Evolutionary conservation across 495 filamentous ascomycete species (phyloP), one percentile per base, ranked within the genome.

Genomic region (Penicillium flavigenum): DNA sequence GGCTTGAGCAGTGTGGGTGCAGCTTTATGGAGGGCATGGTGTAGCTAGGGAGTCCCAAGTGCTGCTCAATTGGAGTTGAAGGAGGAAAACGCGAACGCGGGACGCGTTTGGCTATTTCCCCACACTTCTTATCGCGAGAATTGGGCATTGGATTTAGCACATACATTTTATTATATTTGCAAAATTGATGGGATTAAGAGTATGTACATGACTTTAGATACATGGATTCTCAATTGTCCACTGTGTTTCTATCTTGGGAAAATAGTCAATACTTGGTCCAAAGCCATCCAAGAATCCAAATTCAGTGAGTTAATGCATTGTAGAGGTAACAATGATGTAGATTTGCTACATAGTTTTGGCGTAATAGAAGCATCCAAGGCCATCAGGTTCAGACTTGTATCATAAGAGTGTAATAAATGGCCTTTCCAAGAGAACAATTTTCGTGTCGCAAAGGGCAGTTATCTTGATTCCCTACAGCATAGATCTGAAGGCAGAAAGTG

Each of bases 1-100:
- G 14, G 4, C 12, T 27, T 6, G 51, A 56, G 17, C 56, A 56
- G 31, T 51, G 67, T 39, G 71, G 67, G 48, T 73, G 66, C 38
- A 71, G 65, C 20, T 69, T 64, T 34, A 82, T 71, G 20, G 79
- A 71, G 12, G 79, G 79, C 79, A 82, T 82, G 44, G 14, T 39
- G 43, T 19, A 6, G 0, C 24, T 24, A 24, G 24, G 1, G 22
- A 22, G 36, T 52, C 39, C 6, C 6, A 29, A 8, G 27, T 29
- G 27, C 27, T 26, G 29, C 16, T 36, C 20, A 4, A 50, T 38
- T 57, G 26, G 14, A 11, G 20, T 44, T 50, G 14, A 32, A 44
- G 47, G 19, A 49, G 41, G 53, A 53, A 31, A 27, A 53, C 51
- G 39, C 51, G 51, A 17, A 27, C 49, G 36, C 51, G 51, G n/a